Conservation (phyloP, 805 yeast species). For the Alloascoidea hylecoeti region DNA sequence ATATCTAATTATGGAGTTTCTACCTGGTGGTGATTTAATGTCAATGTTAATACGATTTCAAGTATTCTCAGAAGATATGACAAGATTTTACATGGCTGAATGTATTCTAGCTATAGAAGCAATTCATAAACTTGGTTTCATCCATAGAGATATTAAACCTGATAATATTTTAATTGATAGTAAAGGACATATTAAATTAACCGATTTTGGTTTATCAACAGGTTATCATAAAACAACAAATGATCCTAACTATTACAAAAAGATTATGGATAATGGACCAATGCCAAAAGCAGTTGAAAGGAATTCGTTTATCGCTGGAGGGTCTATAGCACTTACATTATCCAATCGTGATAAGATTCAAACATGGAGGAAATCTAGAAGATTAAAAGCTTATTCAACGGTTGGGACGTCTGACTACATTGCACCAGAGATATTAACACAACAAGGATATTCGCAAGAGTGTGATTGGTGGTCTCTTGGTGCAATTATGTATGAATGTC, state of each 20-base stretch:
- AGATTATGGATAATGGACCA: constrained; percentile 54
- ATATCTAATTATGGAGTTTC: constrained; percentile 69
- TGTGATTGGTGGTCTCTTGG: constrained; percentile 98
- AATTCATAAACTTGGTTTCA: constrained; percentile 62
- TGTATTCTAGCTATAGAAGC: constrained; percentile 73
- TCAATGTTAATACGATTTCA: constrained; percentile 94
- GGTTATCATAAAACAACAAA: constrained; percentile 86
- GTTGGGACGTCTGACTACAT: constrained; percentile 95
- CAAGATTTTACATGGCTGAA: constrained; percentile 65
- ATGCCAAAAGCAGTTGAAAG: constrained; percentile 8
- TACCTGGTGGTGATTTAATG: constrained; percentile 83
- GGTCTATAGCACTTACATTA: constrained; percentile 80
- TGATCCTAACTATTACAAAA: constrained; percentile 76
- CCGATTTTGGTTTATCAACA: constrained; percentile 46
- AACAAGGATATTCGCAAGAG: constrained; percentile 92
- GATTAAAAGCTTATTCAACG: constrained; percentile 90
- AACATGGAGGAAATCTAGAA: constrained; percentile 87
- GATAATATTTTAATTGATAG: constrained; percentile 66
- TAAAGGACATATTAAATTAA: constrained; percentile 32
- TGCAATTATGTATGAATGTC: constrained; percentile 92
- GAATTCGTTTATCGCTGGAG: constrained; percentile 21
- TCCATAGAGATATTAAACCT: constrained; percentile 78
- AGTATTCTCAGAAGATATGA: constrained; percentile 83
- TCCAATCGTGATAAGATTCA: constrained; percentile 90
- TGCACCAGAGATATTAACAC: constrained; percentile 87